Evolutionary conservation across 2,329 filamentous ascomycete genomes (phyloP).

Genomic region (Fusarium veterinarium): DNA sequence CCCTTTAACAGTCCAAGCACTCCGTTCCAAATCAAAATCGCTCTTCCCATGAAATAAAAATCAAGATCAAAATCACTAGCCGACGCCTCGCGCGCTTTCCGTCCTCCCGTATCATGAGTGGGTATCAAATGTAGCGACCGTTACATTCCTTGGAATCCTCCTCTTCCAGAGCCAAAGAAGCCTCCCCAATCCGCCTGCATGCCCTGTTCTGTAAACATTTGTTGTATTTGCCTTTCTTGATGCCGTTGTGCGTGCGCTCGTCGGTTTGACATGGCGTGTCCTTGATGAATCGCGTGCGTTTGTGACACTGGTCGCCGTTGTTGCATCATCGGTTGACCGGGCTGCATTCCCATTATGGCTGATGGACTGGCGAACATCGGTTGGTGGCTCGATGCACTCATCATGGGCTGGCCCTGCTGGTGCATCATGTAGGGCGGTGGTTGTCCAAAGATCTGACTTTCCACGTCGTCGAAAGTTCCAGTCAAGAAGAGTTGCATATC

Average conservation of each 20-base stretch:
- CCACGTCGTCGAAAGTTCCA: constrained; percentile 71
- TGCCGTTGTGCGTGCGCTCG: constrained; percentile 46
- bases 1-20: constrained; percentile 18
- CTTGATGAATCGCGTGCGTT: constrained; percentile 41
- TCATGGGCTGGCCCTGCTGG: constrained; percentile 54
- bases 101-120: constrained; percentile 49
- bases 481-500: constrained; percentile 64
- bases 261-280: constrained; percentile 39
- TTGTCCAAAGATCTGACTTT: constrained; percentile 78
- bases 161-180: constrained; percentile 58
- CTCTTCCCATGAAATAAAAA: constrained; percentile 38
- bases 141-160: constrained; percentile 58
- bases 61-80: constrained; percentile 39
- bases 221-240: constrained; percentile 59
- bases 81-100: constrained; percentile 43
- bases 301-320: constrained; percentile 40
- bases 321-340: constrained; percentile 47
- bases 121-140: constrained; percentile 53
- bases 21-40: constrained; percentile 40
- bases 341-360: constrained; percentile 56
- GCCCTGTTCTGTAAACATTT: constrained; percentile 61
- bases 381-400: constrained; percentile 56
- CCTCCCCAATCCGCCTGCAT: constrained; percentile 60
- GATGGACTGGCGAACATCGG: constrained; percentile 56
- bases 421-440: constrained; percentile 76